Percentiles rank a stretch among this genome's conserved stretches.
Conservation (phyloP, 257 asterid genomes). For the Datura wrightii region DNA sequence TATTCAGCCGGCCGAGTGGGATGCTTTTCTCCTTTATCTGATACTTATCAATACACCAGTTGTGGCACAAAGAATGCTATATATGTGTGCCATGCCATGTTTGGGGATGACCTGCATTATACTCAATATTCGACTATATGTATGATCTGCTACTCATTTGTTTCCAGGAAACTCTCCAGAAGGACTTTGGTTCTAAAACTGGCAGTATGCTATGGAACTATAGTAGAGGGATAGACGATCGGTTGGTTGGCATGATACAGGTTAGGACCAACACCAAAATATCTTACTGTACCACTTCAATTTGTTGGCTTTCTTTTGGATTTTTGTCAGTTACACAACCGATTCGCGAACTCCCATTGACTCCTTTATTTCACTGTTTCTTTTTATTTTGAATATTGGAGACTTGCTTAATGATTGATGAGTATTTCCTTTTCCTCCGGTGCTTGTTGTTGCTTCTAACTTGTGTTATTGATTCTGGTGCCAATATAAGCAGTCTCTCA, state of each 20-base stretch:
- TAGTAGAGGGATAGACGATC: slow-evolving; percentile 84
- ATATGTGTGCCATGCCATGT: neutral
- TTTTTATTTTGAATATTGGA: neutral
- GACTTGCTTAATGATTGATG: slow-evolving; percentile 20
- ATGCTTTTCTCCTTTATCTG: slow-evolving; percentile 6
- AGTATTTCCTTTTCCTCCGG: neutral
- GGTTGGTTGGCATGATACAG: slow-evolving; percentile 74
- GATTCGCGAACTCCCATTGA: neutral
- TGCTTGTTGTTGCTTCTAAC: neutral
- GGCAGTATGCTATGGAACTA: slow-evolving; percentile 96
- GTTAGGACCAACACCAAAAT: slow-evolving; percentile 38
- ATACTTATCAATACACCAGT: neutral
- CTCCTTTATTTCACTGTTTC: neutral
- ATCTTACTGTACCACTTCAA: neutral
- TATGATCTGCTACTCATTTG: neutral
- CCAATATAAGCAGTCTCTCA: neutral
- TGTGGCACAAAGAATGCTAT: neutral
- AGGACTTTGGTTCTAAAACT: slow-evolving; percentile 83
- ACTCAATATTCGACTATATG: neutral
- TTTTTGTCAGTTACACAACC: slow-evolving; percentile 9
- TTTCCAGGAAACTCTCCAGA: slow-evolving; percentile 89
- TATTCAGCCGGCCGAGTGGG: neutral
- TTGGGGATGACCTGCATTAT: neutral
- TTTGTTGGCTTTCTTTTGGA: slow-evolving; percentile 24
- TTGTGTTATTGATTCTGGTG: neutral